Base-by-base conservation (phyloP, 768 basidiomycete species). In the Zangia roseola region DNA sequence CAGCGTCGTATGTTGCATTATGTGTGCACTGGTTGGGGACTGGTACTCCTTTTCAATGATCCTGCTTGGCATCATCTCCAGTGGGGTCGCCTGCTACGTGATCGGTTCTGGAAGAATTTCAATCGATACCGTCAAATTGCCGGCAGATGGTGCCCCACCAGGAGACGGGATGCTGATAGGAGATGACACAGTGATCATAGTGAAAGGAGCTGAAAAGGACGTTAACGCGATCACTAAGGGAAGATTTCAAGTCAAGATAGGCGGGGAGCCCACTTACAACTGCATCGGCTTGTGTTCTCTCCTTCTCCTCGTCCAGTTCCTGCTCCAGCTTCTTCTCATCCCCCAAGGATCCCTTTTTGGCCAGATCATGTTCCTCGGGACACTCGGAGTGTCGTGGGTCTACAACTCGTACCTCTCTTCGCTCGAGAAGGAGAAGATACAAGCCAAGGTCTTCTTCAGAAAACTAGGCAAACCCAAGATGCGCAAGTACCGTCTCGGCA, bases 351-450 rank as follows among this genome's bases (percentile, higher is more conserved):
- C 47, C 10, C 60, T 71, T 33, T 69, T 71, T 6, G 70, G 71
- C 10, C 70, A 72, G 41, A 46, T 68, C 36, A 50, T 71, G 65
- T 72, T 71, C 49, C 47, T 71, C 24, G 37, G 46, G 1, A 55
- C 69, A 1, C 58, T 72, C 14, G 62, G 52, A 4, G 60, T 62
- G 2, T 72, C 70, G 1, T 72, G 71, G 70, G 45, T 16, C 1
- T 70, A 72, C 44, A 72, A 72, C 35, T 61, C 66, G 1, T 71
- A 61, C 39, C 61, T 72, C 24, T 68, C 69, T 8, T 66, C 63
- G 0, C 53, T 77, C 60, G 74, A 77, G 44, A 63, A 62, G 23
- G 60, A 65, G 39, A 65, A 50, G 20, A 58, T 68, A 10, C 66
- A 66, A 39, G 56, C 41, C 8, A 40, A 53, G 1, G 34, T 65